A percentile compares a stretch with the other conserved stretches of the same genome.
phyloP scores from a whole-genome alignment of 2,329 filamentous ascomycete genomes.

The Ceratocystis diversiconidia region DNA sequence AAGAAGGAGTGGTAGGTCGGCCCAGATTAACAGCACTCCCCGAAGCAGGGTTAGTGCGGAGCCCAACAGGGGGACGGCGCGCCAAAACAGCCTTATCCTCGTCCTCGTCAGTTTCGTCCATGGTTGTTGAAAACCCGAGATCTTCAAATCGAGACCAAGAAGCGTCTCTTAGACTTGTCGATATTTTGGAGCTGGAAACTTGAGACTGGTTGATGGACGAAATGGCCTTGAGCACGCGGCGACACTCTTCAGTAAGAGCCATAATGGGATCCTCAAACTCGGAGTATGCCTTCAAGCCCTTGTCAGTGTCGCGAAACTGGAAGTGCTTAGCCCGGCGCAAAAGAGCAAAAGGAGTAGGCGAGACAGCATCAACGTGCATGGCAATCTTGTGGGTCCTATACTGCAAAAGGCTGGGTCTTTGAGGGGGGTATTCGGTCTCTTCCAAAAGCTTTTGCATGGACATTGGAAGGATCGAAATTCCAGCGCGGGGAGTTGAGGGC shows the following conservation, averaged over 20 bases:
- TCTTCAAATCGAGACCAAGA: slow-evolving; percentile 97
- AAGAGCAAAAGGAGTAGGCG: slow-evolving; percentile 82
- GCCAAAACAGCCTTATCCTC: slow-evolving; percentile 40
- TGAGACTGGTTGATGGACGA: slow-evolving; percentile 78
- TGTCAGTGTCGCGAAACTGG: slow-evolving; percentile 81
- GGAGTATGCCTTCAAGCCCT: slow-evolving; percentile 70
- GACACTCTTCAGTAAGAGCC: slow-evolving; percentile 85
- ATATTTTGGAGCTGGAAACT: slow-evolving; percentile 54
- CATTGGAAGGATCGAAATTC: slow-evolving; percentile 74
- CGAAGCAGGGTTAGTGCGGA: slow-evolving; percentile 54
- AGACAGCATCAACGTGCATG: slow-evolving; percentile 93
- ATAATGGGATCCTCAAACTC: slow-evolving; percentile 78
- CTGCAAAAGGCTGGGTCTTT: slow-evolving; percentile 61
- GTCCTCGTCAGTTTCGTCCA: slow-evolving; percentile 52
- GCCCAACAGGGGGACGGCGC: slow-evolving; percentile 28
- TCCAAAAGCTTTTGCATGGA: slow-evolving; percentile 82
- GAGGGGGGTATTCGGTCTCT: slow-evolving; percentile 87
- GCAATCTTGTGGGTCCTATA: slow-evolving; percentile 75
- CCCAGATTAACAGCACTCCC: slow-evolving; percentile 47
- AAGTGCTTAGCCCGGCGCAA: slow-evolving; percentile 86
- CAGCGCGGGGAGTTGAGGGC: slow-evolving; percentile 62
- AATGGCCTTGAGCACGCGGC: slow-evolving; percentile 76
- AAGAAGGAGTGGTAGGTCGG: slow-evolving; percentile 87
- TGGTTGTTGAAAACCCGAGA: slow-evolving; percentile 67
- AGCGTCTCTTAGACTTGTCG: slow-evolving; percentile 62